phyloP scores from a whole-genome alignment of 768 basidiomycete species.

The Daedaleopsis nitida region DNA sequence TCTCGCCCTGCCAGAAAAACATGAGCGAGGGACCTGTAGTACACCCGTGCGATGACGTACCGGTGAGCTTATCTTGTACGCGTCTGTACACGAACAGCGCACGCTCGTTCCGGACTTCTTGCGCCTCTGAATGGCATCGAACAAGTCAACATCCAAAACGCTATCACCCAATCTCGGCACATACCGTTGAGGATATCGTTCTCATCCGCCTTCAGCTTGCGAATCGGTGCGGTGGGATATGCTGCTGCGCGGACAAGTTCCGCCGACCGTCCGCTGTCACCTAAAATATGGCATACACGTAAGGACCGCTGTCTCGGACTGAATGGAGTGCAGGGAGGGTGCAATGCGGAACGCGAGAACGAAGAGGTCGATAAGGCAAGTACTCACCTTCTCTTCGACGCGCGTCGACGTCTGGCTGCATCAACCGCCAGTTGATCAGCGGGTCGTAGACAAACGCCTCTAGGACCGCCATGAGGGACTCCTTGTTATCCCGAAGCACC shows the following conservation, averaged over 20 bases:
- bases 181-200: constrained; percentile 91
- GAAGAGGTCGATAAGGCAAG: neutral
- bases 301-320: neutral
- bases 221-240: constrained; percentile 76
- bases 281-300: constrained; percentile 1
- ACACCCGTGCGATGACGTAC: constrained; percentile 40
- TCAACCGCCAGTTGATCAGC: constrained; percentile 94
- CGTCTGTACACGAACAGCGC: constrained; percentile 93
- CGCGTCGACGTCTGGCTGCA: constrained; percentile 76
- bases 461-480: constrained; percentile 98
- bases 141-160: constrained; percentile 1
- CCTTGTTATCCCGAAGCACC: constrained; percentile 94
- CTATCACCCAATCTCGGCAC: constrained; percentile 19
- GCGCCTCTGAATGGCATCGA: constrained; percentile 47
- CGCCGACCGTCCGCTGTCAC: constrained; percentile 10
- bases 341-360: neutral
- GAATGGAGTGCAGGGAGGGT: neutral
- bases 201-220: constrained; percentile 88
- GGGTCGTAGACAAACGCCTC: constrained; percentile 99
- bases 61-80: constrained; percentile 93
- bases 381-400: constrained; percentile 66
- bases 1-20: constrained; percentile 65
- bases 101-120: constrained; percentile 88
- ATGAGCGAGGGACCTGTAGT: neutral
- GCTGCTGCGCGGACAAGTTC: constrained; percentile 69